Conservation (phyloP, 2,329 filamentous ascomycete species). For the Penicillium sp. region DNA sequence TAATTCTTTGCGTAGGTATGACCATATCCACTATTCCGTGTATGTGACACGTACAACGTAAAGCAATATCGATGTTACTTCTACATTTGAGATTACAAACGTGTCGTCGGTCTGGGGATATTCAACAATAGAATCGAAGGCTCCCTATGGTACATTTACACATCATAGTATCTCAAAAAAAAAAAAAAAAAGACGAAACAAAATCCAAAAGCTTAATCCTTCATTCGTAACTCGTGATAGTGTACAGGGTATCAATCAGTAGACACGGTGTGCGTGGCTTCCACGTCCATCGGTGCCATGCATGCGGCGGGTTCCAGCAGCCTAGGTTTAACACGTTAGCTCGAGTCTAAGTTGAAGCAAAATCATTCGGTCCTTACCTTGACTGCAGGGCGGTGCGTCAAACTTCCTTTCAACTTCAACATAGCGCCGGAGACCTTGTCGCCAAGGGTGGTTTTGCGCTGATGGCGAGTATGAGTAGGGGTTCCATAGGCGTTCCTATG, state of each 20-base stretch:
- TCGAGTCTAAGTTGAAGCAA: not conserved
- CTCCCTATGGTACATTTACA: not conserved
- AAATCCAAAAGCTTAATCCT: not conserved
- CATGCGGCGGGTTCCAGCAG: slow-evolving; percentile 72
- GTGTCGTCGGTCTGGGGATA: not conserved
- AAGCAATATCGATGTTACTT: not conserved
- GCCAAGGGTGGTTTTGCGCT: slow-evolving; percentile 66
- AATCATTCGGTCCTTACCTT: slow-evolving; percentile 52
- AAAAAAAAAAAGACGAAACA: not conserved
- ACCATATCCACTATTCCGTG: too few relatives aligned
- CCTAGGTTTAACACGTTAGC: slow-evolving; percentile 45
- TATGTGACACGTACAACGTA: too few relatives aligned
- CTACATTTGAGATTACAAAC: not conserved
- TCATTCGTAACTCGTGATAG: slow-evolving; percentile 2
- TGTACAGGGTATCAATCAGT: slow-evolving; percentile 18
- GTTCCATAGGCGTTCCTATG: slow-evolving; percentile 9
- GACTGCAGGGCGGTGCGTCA: slow-evolving; percentile 67
- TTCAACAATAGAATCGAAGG: not conserved
- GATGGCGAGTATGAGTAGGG: slow-evolving; percentile 54
- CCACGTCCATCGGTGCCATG: slow-evolving; percentile 71
- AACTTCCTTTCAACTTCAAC: slow-evolving; percentile 68
- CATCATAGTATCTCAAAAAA: not conserved
- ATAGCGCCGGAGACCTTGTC: slow-evolving; percentile 78
- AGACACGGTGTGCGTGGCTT: slow-evolving; percentile 28
- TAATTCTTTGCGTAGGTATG: too few relatives aligned